Base-by-base conservation (phyloP, 2,329 filamentous ascomycete species). In the Pyricularia grisea region DNA sequence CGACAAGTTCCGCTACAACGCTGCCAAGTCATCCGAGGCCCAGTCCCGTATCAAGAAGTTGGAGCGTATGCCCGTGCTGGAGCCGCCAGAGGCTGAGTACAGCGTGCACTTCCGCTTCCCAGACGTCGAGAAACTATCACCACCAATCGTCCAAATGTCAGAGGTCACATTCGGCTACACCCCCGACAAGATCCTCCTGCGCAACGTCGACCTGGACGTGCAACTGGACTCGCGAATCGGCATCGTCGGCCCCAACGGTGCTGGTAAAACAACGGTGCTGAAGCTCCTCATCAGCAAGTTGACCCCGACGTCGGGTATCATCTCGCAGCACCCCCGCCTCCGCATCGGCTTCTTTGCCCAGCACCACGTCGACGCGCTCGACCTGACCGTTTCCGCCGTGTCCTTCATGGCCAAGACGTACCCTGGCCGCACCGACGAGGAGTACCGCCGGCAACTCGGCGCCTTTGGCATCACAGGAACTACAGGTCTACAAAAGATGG, bases 1-100 rank as follows among this genome's bases (percentile, higher is more conserved):
- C 81, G 95, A 99, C 86, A 99, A 99, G 82, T 99, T 99, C 86
- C 89, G 95, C 68, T 99, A 99, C 86, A 99, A 99, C 77, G 95
- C 95, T 31, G 95, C 94, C 76, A 99, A 99, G 80, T 97, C 95
- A 0, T 97, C 94, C 10, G 95, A 99, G 83, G 95, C 95, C 1
- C 95, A 99, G 78, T 98, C 94, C 0, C 90, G 95, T 76, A 98
- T 99, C 87, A 99, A 99, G 86, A 99, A 99, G 79, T 84, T 99
- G 71, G 96, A 99, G 80, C 93, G 92, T 76, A 97, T 99, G 92
- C 95, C 96, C 1, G 83, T 97, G 1, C 86, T 99, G 68, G 91
- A 97, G 75, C 79, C 94, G 0, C 96, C 95, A 6, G 95, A 99
- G 82, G 88, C 89, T 70, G 94, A 97, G 79, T 99, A 99, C 84